Base-by-base conservation (phyloP, 768 basidiomycete genomes). In the Dictyophora rubrovolvata region DNA sequence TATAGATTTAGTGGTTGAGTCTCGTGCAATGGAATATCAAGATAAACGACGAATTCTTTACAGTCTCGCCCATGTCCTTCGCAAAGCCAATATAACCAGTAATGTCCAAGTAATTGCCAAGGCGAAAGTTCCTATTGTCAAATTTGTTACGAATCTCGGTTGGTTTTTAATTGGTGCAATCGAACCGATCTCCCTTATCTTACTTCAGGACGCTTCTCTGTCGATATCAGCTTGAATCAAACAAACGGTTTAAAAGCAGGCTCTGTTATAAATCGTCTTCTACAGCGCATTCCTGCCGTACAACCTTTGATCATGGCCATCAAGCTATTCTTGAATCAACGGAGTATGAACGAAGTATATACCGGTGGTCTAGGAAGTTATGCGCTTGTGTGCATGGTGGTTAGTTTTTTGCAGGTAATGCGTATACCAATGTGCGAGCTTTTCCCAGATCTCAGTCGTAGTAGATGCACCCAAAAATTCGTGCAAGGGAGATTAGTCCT, bases 281-380 rank as follows among this genome's bases (percentile, higher is more conserved):
- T 95, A 46, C 78, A 48, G 75, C 88, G 57, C 77, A 28, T 93
- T 69, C 81, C 87, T 20, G 92, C 90, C 0, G 73, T 93, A n/a
- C 82, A 87, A 35, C 82, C 81, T 58, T 82, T 99, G 42, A 84
- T 97, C 37, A 73, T 97, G 68, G 83, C 95, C 61, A 86, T 89
- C 63, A 99, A 98, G 72, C 81, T 87, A 1, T 98, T 96, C 71
- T 77, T 98, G 56, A 80, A 78, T 63, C 92, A 96, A 68, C 77
- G 94, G 46, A 82, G 82, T 28, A 89, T 97, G 92, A 98, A 99
- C 69, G 96, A 98, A 70, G 95, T 98, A n/a, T 97, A 86, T 69
- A 89, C 87, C 0, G 95, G 96, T 8, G 96, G 96, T 1, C 71
- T 99, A 36, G 94, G 95, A 20, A 92, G 89, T 67, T 98, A 97